A percentile compares a stretch with the other conserved stretches of the same genome.
phyloP scores from a whole-genome alignment of 306 rosid genomes.

The Alnus rubra region DNA sequence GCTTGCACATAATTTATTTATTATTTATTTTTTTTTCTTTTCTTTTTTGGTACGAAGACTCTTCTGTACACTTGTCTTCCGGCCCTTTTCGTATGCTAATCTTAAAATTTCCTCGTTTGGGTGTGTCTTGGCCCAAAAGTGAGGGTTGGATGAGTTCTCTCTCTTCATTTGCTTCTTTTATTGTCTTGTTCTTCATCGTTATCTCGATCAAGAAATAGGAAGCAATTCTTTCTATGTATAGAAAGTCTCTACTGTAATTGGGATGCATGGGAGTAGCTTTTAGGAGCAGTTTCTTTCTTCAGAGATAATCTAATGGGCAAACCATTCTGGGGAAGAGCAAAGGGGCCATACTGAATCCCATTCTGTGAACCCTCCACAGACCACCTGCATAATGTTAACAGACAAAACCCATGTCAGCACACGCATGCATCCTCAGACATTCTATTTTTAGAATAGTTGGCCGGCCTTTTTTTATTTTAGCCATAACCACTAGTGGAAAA shows the following conservation, averaged over 20 bases:
- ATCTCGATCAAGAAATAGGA: conserved; percentile 6
- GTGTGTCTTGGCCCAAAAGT: conserved; percentile 31
- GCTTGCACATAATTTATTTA: background rate
- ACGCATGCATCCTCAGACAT: conserved; percentile 20
- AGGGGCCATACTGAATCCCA: conserved; percentile 97
- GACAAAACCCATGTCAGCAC: conserved; percentile 3
- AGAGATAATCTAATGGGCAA: conserved; percentile 68
- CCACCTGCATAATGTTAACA: conserved; percentile 58
- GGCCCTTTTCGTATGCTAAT: conserved; percentile 14
- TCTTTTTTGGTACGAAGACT: conserved; percentile 9
- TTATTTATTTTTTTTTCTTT: background rate
- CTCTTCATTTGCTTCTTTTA: conserved; percentile 23
- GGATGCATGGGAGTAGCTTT: conserved; percentile 18
- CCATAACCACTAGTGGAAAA: background rate
- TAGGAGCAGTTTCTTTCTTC: conserved; percentile 31
- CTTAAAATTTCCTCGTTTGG: conserved; percentile 33
- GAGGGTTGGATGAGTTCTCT: conserved; percentile 20
- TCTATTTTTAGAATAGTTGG: conserved; percentile 29
- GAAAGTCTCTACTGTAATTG: conserved; percentile 20
- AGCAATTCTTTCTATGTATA: conserved; percentile 35
- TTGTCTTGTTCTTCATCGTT: conserved; percentile 5
- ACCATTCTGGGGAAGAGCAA: conserved; percentile 94
- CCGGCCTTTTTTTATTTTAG: background rate
- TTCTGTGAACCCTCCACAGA: conserved; percentile 57
- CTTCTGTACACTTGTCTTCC: conserved; percentile 48